These are phyloP conservation scores for Saussurea involucrata DNA, from an alignment of 129 eudicot species.

Conservation along the genomic window DNA sequence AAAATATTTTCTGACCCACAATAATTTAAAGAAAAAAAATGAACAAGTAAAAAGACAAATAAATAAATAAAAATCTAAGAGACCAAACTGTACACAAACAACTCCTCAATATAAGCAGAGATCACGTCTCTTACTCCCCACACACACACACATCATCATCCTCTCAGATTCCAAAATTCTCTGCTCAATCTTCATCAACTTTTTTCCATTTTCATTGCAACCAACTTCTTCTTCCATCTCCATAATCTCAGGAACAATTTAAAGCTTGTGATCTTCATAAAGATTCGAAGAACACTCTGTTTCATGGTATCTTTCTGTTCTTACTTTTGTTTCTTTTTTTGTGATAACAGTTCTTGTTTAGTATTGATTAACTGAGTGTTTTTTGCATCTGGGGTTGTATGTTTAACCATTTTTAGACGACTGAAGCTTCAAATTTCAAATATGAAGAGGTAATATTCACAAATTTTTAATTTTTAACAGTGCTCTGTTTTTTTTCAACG, in stretches of 20 bases:
- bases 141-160: slow-evolving; percentile 26
- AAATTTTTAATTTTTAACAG: too few species aligned
- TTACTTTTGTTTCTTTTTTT: neutral
- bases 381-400: neutral
- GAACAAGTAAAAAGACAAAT: neutral
- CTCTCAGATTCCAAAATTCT: slow-evolving; percentile 3
- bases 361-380: neutral
- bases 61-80: slow-evolving; percentile 1
- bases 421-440: slow-evolving; percentile 29
- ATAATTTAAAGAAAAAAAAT: neutral
- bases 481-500: neutral
- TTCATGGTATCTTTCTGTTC: slow-evolving; percentile 26
- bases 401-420: slow-evolving; percentile 1
- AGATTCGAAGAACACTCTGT: slow-evolving; percentile 8
- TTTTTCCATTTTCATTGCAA: neutral
- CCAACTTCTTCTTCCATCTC: slow-evolving; percentile 6
- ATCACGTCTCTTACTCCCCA: slow-evolving; percentile 28
- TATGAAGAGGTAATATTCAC: slow-evolving; percentile 53
- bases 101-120: slow-evolving; percentile 27
- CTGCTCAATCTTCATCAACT: neutral
- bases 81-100: neutral
- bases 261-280: slow-evolving; percentile 22
- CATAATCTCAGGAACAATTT: slow-evolving; percentile 17
- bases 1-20: too few species aligned
- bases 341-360: neutral